Percentiles rank a stretch among this genome's conserved stretches.
Evolutionary conservation across 306 rosid species (phyloP).

Genomic region (Dryas drummondii): DNA sequence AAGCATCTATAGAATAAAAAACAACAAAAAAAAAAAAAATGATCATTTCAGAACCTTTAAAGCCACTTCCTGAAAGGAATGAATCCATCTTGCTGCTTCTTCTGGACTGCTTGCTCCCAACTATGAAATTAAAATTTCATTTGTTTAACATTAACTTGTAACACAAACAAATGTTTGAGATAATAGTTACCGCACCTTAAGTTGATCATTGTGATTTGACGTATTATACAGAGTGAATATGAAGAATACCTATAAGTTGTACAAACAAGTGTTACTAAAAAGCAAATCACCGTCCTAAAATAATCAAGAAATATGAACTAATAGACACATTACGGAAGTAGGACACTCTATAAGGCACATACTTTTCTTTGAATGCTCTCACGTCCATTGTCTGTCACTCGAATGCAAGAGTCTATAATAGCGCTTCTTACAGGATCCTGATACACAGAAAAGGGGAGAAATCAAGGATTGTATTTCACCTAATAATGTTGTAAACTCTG

Average conservation of each 20-base stretch:
- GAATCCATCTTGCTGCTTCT: slow-evolving; percentile 44
- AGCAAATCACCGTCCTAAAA: not conserved
- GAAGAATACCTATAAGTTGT: slow-evolving; percentile 31
- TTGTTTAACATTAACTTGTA: not conserved
- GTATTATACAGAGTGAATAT: slow-evolving; percentile 36
- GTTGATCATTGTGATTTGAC: slow-evolving; percentile 38
- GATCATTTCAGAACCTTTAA: slow-evolving; percentile 16
- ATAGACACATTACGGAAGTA: not conserved
- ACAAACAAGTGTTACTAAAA: slow-evolving; percentile 7
- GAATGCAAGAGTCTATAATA: slow-evolving; percentile 37
- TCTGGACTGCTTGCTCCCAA: slow-evolving; percentile 45
- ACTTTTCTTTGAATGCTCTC: slow-evolving; percentile 43
- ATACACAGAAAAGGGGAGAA: not conserved
- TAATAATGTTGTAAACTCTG: not conserved
- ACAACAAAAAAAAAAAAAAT: not conserved
- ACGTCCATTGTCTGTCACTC: slow-evolving; percentile 38
- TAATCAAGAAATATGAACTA: slow-evolving; percentile 10
- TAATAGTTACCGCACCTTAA: slow-evolving; percentile 28
- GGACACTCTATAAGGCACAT: not conserved
- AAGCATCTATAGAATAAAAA: not conserved
- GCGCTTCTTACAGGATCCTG: slow-evolving; percentile 36
- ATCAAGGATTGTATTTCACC: not conserved
- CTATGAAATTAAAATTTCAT: slow-evolving; percentile 9
- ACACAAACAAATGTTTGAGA: not conserved
- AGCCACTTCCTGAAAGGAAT: slow-evolving; percentile 35